phyloP scores from a whole-genome alignment of 108 stramenopile species.

The Stephanodiscus triporus region DNA sequence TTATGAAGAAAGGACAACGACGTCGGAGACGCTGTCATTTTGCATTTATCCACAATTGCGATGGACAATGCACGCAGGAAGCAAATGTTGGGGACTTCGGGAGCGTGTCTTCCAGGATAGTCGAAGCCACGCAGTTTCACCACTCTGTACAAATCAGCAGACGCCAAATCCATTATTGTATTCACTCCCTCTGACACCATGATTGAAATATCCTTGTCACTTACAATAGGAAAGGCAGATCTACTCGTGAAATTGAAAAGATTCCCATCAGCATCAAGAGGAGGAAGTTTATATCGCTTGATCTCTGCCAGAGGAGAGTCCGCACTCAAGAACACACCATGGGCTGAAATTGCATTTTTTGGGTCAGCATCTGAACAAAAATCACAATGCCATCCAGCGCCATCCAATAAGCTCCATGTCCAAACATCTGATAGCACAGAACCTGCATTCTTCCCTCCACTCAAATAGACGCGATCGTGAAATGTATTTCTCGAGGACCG shows the following conservation, averaged over 20 bases:
- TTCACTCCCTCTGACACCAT: constrained; percentile 41
- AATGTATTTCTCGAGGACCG: constrained; percentile 53
- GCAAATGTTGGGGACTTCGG: constrained; percentile 41
- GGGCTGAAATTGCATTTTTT: not conserved
- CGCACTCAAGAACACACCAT: constrained; percentile 23
- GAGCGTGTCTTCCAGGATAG: constrained; percentile 38
- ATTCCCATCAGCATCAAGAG: constrained; percentile 16
- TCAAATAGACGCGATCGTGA: constrained; percentile 46
- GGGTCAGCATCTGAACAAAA: constrained; percentile 3
- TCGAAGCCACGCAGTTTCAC: constrained; percentile 55
- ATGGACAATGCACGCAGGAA: constrained; percentile 36
- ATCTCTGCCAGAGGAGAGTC: constrained; percentile 32
- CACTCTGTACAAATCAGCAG: constrained; percentile 45
- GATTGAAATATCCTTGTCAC: constrained; percentile 19
- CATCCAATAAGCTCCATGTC: constrained; percentile 39
- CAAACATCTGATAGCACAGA: constrained; percentile 51
- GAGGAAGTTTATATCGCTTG: constrained; percentile 24
- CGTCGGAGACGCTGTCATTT: not conserved
- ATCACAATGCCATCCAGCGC: constrained; percentile 36
- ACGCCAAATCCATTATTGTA: constrained; percentile 49
- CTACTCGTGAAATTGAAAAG: constrained; percentile 28
- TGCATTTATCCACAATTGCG: constrained; percentile 47
- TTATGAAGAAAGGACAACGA: constrained; percentile 4
- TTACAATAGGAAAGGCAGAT: constrained; percentile 12
- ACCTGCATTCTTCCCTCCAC: constrained; percentile 49